Evolutionary conservation across 768 basidiomycete species (phyloP).

Genomic region (Pleurotus platypus): DNA sequence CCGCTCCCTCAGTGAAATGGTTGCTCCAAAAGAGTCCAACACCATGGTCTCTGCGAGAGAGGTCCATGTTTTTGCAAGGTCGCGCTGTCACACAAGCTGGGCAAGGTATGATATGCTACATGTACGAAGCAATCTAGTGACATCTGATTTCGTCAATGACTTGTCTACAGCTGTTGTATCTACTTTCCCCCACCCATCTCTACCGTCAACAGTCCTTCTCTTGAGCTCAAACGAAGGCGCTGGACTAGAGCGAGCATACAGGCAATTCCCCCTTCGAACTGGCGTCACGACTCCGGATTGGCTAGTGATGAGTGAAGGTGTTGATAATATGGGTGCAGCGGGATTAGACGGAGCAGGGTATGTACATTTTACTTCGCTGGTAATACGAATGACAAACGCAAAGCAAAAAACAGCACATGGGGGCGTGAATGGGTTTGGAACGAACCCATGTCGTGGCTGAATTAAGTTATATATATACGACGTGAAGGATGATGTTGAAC

Average conservation of each 20-base stretch:
- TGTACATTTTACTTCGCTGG: constrained; percentile 23
- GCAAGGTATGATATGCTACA: constrained; percentile 21
- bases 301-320: constrained; percentile 53
- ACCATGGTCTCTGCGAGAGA: constrained; percentile 25
- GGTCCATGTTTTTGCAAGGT: constrained; percentile 22
- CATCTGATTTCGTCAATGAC: background rate
- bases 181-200: constrained; percentile 59
- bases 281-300: constrained; percentile 77
- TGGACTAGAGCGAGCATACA: constrained; percentile 63
- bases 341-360: constrained; percentile 78
- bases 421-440: constrained; percentile 40
- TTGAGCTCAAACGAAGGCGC: constrained; percentile 51
- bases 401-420: constrained; percentile 25
- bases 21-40: constrained; percentile 30
- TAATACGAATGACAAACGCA: constrained; percentile 25
- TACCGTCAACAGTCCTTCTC: constrained; percentile 42
- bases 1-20: constrained; percentile 25
- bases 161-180: constrained; percentile 47
- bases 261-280: constrained; percentile 84
- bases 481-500: background rate
- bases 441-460: constrained; percentile 46
- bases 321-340: constrained; percentile 63
- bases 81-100: constrained; percentile 21
- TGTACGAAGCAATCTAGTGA: background rate
- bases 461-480: constrained; percentile 16